Evolutionary conservation across 2,329 filamentous ascomycete genomes (phyloP).

Genomic region (Hansfordia pulvinata): DNA sequence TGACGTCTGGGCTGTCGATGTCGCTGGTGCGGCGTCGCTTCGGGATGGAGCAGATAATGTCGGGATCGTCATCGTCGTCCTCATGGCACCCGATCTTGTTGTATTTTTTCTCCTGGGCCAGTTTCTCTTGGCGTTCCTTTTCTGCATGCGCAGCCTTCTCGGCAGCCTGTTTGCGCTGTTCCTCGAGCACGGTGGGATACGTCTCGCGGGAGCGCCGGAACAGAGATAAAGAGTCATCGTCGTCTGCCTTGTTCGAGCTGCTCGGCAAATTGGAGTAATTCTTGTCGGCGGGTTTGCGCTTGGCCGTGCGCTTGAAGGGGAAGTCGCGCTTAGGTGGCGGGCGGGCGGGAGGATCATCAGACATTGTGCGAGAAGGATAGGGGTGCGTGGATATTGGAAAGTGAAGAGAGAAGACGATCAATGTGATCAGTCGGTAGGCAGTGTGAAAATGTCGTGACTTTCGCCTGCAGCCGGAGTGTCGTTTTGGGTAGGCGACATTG

Average conservation of each 20-base stretch:
- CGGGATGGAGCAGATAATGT: no score
- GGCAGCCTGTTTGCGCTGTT: slow-evolving; percentile 17
- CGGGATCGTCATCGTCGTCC: slow-evolving; percentile 1
- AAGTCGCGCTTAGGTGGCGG: slow-evolving; percentile 22
- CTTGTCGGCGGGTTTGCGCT: slow-evolving; percentile 18
- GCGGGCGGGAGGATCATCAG: slow-evolving; percentile 12
- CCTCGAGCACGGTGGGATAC: slow-evolving; percentile 28
- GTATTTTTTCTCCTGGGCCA: slow-evolving; percentile 11
- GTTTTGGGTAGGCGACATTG: no score
- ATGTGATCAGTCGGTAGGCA: no score
- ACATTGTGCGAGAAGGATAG: slow-evolving; percentile 13
- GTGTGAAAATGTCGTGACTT: no score
- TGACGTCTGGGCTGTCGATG: slow-evolving; percentile 3
- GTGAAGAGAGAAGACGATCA: background rate
- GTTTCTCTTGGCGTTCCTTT: slow-evolving; percentile 10
- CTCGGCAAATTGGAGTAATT: no score
- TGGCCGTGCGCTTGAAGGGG: slow-evolving; percentile 34
- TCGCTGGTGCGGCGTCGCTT: slow-evolving; percentile 4
- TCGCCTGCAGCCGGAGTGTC: no score
- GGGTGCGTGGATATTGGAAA: background rate
- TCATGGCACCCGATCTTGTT: slow-evolving; percentile 8
- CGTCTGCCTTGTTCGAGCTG: slow-evolving; percentile 11
- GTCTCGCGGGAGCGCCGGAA: slow-evolving; percentile 37
- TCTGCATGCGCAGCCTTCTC: slow-evolving; percentile 8
- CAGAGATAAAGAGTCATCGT: slow-evolving; percentile 27